Conservation (phyloP, 108 stramenopile species). For the Pseudonitzschia delicatissima region DNA sequence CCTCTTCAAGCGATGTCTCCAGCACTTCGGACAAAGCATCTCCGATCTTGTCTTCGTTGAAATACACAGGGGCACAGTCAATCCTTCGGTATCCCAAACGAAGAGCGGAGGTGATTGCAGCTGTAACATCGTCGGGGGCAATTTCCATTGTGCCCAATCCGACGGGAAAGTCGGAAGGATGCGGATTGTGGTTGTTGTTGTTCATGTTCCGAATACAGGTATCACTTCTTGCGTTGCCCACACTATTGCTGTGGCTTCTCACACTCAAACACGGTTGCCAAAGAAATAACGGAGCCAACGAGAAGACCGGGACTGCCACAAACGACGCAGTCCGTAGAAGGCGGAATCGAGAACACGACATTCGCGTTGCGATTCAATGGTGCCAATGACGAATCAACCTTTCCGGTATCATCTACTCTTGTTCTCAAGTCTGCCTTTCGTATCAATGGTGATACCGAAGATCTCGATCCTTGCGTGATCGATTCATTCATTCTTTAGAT, state of each 20-base stretch:
- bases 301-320: neutral
- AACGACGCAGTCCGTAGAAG: constrained; percentile 1
- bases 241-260: neutral
- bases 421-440: too few relatives aligned
- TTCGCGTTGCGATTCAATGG: too few relatives aligned
- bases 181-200: neutral
- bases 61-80: constrained; percentile 77
- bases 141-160: constrained; percentile 41
- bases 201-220: neutral
- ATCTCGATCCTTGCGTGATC: too few relatives aligned
- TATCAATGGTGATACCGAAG: too few relatives aligned
- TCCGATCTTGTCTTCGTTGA: constrained; percentile 70
- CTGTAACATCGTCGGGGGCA: constrained; percentile 13
- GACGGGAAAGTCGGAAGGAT: constrained; percentile 15
- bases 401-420: too few relatives aligned
- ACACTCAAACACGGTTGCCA: neutral
- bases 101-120: constrained; percentile 43
- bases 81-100: constrained; percentile 59
- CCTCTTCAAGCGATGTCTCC: neutral
- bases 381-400: too few relatives aligned
- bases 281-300: neutral
- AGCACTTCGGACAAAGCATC: constrained; percentile 47
- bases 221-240: neutral
- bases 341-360: neutral
- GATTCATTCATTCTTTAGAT: too few relatives aligned